Evolutionary conservation across 805 yeast species (phyloP).

Genomic region (Candida saitoana): DNA sequence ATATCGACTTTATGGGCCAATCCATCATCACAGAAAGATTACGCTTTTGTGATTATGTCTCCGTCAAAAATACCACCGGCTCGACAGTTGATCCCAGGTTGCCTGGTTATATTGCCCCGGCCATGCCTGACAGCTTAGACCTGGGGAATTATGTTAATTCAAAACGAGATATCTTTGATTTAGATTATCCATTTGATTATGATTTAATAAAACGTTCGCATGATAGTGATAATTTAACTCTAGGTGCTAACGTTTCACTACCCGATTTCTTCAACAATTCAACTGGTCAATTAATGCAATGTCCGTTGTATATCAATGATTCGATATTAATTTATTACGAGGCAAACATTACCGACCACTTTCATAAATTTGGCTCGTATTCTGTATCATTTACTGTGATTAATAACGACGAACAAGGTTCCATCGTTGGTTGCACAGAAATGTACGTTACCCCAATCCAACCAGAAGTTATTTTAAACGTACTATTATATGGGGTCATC

Average conservation of each 20-base stretch:
- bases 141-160: not conserved
- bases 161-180: not conserved
- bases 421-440: constrained; percentile 44
- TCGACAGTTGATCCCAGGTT: constrained; percentile 27
- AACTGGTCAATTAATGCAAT: constrained; percentile 24
- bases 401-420: constrained; percentile 31
- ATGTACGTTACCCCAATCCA: constrained; percentile 48
- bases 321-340: constrained; percentile 34
- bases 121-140: not conserved
- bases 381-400: constrained; percentile 38
- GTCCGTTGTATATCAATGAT: constrained; percentile 37
- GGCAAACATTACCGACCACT: constrained; percentile 36
- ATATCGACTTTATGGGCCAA: constrained; percentile 42
- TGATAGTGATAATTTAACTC: constrained; percentile 17
- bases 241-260: constrained; percentile 7
- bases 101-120: constrained; percentile 1
- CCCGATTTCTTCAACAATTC: constrained; percentile 12
- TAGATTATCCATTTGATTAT: not conserved
- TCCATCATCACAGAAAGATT: constrained; percentile 34
- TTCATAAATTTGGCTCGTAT: constrained; percentile 44
- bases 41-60: constrained; percentile 40
- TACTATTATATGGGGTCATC: constrained; percentile 37
- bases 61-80: constrained; percentile 33
- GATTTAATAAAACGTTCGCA: constrained; percentile 1
- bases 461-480: constrained; percentile 23